A percentile compares a stretch with the other conserved stretches of the same genome.
phyloP scores from a whole-genome alignment of 305 asterid genomes.

The Lippia alba region DNA sequence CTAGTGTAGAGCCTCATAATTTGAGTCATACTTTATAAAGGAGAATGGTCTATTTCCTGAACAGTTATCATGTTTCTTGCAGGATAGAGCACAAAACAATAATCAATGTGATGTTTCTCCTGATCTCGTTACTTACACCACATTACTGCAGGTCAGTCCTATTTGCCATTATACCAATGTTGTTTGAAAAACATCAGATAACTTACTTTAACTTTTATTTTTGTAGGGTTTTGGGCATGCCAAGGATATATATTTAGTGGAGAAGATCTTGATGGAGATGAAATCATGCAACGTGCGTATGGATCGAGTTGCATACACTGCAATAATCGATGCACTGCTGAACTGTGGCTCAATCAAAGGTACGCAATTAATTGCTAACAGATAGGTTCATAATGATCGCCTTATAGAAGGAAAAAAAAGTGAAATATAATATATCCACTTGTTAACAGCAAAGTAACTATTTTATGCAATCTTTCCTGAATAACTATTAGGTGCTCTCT shows the following conservation, averaged over 20 bases:
- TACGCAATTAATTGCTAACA: conserved; percentile 27
- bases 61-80: conserved; percentile 42
- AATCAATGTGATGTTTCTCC: conserved; percentile 51
- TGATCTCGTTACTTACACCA: conserved; percentile 69
- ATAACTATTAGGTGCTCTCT: conserved; percentile 61
- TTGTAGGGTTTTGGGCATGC: conserved; percentile 67
- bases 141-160: conserved; percentile 59
- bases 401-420: no score
- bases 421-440: conserved; percentile 2
- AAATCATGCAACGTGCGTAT: conserved; percentile 52
- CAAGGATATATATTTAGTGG: conserved; percentile 52
- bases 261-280: conserved; percentile 61
- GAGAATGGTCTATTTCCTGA: conserved; percentile 28
- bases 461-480: conserved; percentile 34
- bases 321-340: conserved; percentile 60
- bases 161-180: conserved; percentile 19
- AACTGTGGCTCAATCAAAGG: conserved; percentile 68
- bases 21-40: conserved; percentile 34
- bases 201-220: conserved; percentile 20
- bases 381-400: no score
- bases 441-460: conserved; percentile 30
- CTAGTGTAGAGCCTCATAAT: conserved; percentile 63
- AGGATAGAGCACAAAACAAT: conserved; percentile 57
- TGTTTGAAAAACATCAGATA: background rate
- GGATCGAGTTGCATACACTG: conserved; percentile 76